Evolutionary conservation across 2,329 filamentous ascomycete species (phyloP).

Genomic region (Scedosporium minutisporum): DNA sequence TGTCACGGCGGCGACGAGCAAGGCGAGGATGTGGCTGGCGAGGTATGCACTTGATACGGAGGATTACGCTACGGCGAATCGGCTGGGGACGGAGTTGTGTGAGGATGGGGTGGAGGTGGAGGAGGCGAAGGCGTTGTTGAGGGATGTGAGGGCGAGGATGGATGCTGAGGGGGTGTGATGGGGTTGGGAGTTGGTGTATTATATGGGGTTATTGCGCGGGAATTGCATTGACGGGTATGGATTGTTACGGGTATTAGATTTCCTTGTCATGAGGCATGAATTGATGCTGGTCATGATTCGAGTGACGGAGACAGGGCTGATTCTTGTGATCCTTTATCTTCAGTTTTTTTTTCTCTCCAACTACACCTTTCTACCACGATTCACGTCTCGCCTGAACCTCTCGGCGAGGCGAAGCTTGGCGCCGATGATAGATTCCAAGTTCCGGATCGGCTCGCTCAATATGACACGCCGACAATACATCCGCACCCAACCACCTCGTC

Average conservation of each 20-base stretch:
- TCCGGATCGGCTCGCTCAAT: too few relatives aligned
- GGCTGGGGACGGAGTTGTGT: slow-evolving; percentile 81
- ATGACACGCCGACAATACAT: too few relatives aligned
- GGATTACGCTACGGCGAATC: slow-evolving; percentile 67
- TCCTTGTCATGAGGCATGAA: background rate
- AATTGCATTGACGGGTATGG: background rate
- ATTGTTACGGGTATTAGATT: background rate
- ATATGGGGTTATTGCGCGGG: background rate
- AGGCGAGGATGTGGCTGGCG: slow-evolving; percentile 89
- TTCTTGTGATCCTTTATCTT: too few relatives aligned
- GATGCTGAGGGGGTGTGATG: slow-evolving; percentile 34
- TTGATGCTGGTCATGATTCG: background rate
- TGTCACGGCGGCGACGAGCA: slow-evolving; percentile 84
- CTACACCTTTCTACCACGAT: too few relatives aligned
- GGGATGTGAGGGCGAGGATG: slow-evolving; percentile 72
- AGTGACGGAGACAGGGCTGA: too few relatives aligned
- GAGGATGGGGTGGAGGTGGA: slow-evolving; percentile 95
- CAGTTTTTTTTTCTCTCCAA: too few relatives aligned
- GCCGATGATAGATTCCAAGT: too few relatives aligned
- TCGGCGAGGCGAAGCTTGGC: too few relatives aligned
- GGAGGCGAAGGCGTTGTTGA: slow-evolving; percentile 86
- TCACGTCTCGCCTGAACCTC: too few relatives aligned
- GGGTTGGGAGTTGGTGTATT: slow-evolving; percentile 13
- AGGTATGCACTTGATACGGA: slow-evolving; percentile 65
- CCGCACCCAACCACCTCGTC: too few relatives aligned